Evolutionary conservation across 345 rosid genomes (phyloP).

Genomic region (Euphorbia lathyris): DNA sequence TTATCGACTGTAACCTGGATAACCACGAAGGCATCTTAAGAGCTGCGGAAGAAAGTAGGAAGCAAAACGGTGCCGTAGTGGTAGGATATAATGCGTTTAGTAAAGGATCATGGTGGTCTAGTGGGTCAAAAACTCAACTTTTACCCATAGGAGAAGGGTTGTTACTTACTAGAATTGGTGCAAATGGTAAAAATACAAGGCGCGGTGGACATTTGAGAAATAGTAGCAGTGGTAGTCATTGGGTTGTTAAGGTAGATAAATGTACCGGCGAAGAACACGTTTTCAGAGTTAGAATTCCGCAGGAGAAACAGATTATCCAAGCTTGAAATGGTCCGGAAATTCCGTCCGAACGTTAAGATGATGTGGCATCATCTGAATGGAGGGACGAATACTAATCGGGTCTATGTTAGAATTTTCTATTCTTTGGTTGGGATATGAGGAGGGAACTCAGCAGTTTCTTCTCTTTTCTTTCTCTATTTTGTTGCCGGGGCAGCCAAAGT

Average conservation of each 20-base stretch:
- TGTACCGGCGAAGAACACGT: constrained; percentile 88
- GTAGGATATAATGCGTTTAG: constrained; percentile 74
- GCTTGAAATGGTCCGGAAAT: too few relatives aligned
- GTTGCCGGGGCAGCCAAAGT: too few relatives aligned
- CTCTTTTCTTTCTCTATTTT: too few relatives aligned
- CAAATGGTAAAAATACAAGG: constrained; percentile 15
- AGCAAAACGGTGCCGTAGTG: constrained; percentile 42
- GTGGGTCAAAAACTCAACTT: constrained; percentile 60
- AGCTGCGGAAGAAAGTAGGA: constrained; percentile 35
- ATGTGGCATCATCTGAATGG: too few relatives aligned
- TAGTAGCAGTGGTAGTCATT: constrained; percentile 36
- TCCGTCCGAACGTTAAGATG: too few relatives aligned
- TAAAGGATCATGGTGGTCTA: constrained; percentile 54
- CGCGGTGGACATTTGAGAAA: constrained; percentile 29
- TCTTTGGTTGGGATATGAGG: too few relatives aligned
- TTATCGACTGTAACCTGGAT: constrained; percentile 62
- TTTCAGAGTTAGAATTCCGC: constrained; percentile 63
- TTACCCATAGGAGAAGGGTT: constrained; percentile 77
- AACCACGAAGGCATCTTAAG: constrained; percentile 50
- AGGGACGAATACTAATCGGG: too few relatives aligned
- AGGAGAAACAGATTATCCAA: constrained; percentile 46
- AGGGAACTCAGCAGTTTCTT: too few relatives aligned
- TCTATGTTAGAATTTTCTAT: too few relatives aligned
- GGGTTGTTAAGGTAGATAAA: constrained; percentile 79
- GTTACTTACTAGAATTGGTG: constrained; percentile 52